phyloP scores from a whole-genome alignment of 768 basidiomycete species.

The Roridomyces roridus region DNA sequence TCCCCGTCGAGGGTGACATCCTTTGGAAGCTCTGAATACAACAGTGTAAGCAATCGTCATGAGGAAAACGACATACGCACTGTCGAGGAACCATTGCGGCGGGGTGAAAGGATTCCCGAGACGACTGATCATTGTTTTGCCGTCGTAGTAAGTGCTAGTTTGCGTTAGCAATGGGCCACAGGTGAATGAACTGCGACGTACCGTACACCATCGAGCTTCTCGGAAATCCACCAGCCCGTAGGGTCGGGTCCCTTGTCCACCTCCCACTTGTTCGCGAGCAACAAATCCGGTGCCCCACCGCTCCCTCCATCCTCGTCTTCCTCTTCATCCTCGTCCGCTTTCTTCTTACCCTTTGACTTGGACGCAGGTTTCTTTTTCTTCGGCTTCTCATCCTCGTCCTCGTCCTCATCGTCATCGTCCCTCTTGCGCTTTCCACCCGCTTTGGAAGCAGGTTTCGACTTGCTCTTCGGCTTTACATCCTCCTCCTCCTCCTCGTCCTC shows the following conservation, averaged over 20 bases:
- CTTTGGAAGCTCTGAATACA: slow-evolving; percentile 52
- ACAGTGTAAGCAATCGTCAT: background rate
- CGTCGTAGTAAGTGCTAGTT: slow-evolving; percentile 59
- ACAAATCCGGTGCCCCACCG: slow-evolving; percentile 44
- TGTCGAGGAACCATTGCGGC: slow-evolving; percentile 62
- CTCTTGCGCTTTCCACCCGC: slow-evolving; percentile 29
- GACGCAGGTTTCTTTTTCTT: slow-evolving; percentile 27
- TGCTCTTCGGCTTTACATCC: slow-evolving; percentile 28
- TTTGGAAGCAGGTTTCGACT: background rate
- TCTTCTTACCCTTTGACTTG: slow-evolving; percentile 3
- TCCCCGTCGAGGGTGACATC: slow-evolving; percentile 65
- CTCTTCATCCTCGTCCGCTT: slow-evolving; percentile 21
- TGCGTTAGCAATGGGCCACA: background rate
- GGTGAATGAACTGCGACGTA: slow-evolving; percentile 30
- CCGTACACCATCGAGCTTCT: slow-evolving; percentile 69
- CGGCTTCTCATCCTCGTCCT: slow-evolving; percentile 33
- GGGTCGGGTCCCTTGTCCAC: slow-evolving; percentile 59
- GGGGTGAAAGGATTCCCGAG: slow-evolving; percentile 64
- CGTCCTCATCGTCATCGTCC: slow-evolving; percentile 33
- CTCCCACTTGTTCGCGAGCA: slow-evolving; percentile 66
- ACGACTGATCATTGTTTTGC: slow-evolving; percentile 57
- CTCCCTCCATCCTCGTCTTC: slow-evolving; percentile 38
- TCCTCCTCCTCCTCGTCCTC: slow-evolving; percentile 30
- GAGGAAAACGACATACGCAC: slow-evolving; percentile 38
- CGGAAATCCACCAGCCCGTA: slow-evolving; percentile 66